These are phyloP conservation scores for Hortiboletus campestris DNA, from an alignment of 768 basidiomycete species.

Conservation along the genomic window DNA sequence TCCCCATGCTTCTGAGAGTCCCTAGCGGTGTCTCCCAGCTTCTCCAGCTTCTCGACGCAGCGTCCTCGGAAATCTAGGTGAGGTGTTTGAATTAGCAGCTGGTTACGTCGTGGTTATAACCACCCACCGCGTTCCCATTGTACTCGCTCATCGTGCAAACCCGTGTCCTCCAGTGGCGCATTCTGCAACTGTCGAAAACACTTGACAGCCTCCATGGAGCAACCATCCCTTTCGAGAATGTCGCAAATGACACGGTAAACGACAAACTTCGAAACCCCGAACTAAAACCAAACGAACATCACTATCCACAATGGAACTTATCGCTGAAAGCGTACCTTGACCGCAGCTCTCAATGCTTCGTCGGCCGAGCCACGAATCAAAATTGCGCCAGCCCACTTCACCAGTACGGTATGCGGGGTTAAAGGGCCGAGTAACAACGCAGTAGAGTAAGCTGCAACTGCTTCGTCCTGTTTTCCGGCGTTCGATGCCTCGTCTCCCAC, in stretches of 20 bases:
- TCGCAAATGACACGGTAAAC: background rate
- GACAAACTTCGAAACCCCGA: background rate
- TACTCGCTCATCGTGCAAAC: background rate
- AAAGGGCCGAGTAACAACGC: background rate
- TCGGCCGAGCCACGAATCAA: no score
- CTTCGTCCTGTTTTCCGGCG: background rate
- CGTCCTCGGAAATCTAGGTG: background rate
- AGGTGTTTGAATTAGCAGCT: background rate
- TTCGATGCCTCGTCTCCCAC: background rate
- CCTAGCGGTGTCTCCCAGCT: no score
- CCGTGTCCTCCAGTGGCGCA: background rate
- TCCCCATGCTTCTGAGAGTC: no score
- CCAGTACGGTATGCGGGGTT: no score
- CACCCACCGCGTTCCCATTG: conserved; percentile 1
- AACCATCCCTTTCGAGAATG: background rate
- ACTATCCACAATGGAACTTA: no score
- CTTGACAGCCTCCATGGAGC: background rate
- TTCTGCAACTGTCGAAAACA: background rate
- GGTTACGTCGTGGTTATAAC: background rate
- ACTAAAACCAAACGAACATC: background rate
- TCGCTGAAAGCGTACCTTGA: background rate
- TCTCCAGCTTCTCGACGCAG: no score
- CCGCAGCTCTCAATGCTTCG: background rate
- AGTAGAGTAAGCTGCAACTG: background rate
- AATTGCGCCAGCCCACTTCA: no score